Evolutionary conservation across 805 yeast genomes (phyloP).

Genomic region (Hanseniaspora guilliermondii): DNA sequence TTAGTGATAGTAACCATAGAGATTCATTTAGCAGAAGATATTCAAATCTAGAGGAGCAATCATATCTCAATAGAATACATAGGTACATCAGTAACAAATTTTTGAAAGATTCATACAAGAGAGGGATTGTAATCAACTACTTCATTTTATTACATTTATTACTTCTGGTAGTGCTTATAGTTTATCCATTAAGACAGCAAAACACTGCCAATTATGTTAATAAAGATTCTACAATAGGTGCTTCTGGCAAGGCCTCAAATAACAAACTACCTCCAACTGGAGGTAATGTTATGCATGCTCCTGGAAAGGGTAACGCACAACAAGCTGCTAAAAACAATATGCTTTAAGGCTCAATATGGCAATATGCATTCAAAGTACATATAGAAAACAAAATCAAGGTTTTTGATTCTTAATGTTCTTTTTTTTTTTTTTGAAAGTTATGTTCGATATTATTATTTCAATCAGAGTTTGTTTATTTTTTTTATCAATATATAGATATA

Average conservation of each 20-base stretch:
- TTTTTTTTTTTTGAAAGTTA: neutral
- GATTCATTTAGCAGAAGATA: slow-evolving; percentile 5
- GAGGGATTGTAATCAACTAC: slow-evolving; percentile 4
- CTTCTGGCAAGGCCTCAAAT: neutral
- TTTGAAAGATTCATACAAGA: neutral
- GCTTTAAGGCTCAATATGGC: neutral
- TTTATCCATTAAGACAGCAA: neutral
- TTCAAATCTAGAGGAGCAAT: neutral
- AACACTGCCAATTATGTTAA: neutral
- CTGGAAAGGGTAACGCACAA: slow-evolving; percentile 12
- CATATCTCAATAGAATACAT: neutral
- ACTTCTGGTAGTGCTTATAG: neutral
- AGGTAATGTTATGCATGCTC: slow-evolving; percentile 13
- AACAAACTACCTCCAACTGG: slow-evolving; percentile 9
- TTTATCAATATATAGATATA: neutral
- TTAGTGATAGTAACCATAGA: neutral
- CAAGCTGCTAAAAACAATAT: slow-evolving; percentile 8
- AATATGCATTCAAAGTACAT: neutral
- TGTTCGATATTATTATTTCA: neutral
- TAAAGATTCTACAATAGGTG: neutral
- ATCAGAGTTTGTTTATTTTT: slow-evolving; percentile 2
- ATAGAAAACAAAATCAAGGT: neutral
- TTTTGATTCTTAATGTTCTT: too few relatives aligned
- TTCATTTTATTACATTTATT: slow-evolving; percentile 1
- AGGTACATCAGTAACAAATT: neutral